Percentiles rank a stretch among this genome's conserved stretches.
Conservation (phyloP, 371 early-diverging fungal species). For the Mortierella sp. region DNA sequence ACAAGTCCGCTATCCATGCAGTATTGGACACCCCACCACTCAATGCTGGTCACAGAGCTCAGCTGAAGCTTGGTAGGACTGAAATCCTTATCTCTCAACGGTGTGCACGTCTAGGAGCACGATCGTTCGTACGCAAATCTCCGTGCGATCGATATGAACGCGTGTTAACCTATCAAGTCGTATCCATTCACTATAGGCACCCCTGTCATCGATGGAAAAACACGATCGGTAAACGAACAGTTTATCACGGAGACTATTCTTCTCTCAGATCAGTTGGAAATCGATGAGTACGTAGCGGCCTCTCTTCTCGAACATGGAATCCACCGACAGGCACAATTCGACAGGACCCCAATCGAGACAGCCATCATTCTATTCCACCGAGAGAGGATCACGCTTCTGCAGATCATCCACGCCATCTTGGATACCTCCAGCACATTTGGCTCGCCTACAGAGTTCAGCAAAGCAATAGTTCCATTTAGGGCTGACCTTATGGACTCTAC, state of each 20-base stretch:
- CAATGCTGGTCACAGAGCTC: constrained; percentile 48
- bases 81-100: neutral
- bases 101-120: neutral
- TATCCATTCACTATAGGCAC: constrained; percentile 14
- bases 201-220: constrained; percentile 42
- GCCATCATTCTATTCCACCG: constrained; percentile 76
- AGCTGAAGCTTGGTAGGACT: constrained; percentile 47
- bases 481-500: constrained; percentile 43
- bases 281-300: constrained; percentile 84
- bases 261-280: constrained; percentile 82
- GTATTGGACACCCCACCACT: constrained; percentile 27
- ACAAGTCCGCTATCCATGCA: constrained; percentile 24
- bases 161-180: neutral
- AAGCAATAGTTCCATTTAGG: constrained; percentile 53
- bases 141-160: neutral
- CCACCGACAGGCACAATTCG: constrained; percentile 59
- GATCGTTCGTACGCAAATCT: neutral
- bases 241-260: constrained; percentile 73
- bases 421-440: constrained; percentile 61
- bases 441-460: constrained; percentile 61
- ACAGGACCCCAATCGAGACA: constrained; percentile 71
- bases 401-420: constrained; percentile 71
- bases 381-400: constrained; percentile 74
- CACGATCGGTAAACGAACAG: constrained; percentile 68
- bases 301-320: constrained; percentile 75